Conservation (phyloP, 2,329 filamentous ascomycete genomes). For the Fusarium poae region DNA sequence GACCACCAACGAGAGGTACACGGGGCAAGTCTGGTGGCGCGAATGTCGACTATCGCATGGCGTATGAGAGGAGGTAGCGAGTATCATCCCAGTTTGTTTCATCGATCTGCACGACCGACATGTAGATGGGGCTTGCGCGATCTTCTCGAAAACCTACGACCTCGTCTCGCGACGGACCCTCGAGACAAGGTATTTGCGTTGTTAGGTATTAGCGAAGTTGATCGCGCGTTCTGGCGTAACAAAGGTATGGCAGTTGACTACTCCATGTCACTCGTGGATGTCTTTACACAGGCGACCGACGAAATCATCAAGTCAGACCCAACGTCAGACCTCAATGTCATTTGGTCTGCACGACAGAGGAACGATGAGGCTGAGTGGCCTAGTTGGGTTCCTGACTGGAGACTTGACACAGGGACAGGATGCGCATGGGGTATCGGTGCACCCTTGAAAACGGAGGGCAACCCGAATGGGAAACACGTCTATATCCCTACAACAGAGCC, state of each 20-base stretch:
- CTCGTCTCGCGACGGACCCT: conserved; percentile 32
- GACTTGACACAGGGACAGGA: conserved; percentile 31
- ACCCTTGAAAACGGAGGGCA: not conserved
- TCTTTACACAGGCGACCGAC: conserved; percentile 28
- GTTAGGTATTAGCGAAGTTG: conserved; percentile 31
- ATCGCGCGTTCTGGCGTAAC: not conserved
- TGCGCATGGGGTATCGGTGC: conserved; percentile 36
- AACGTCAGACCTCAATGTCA: conserved; percentile 11
- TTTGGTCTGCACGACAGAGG: conserved; percentile 35
- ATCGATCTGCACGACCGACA: conserved; percentile 15
- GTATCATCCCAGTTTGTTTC: conserved; percentile 6
- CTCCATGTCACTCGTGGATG: conserved; percentile 24
- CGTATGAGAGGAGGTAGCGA: conserved; percentile 20
- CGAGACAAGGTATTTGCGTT: conserved; percentile 40
- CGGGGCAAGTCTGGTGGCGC: conserved; percentile 18
- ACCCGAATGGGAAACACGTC: conserved; percentile 11
- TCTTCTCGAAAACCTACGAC: conserved; percentile 29
- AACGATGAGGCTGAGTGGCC: conserved; percentile 27
- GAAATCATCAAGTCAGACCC: conserved; percentile 29
- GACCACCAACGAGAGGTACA: conserved; percentile 11
- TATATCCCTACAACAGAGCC: conserved; percentile 1
- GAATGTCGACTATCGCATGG: conserved; percentile 36
- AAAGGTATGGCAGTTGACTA: conserved; percentile 26
- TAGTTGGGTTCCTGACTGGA: conserved; percentile 42
- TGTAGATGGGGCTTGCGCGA: conserved; percentile 30